These are phyloP conservation scores for Ambrosiella xylebori DNA, from an alignment of 2,329 filamentous ascomycete genomes.

Conservation along the genomic window DNA sequence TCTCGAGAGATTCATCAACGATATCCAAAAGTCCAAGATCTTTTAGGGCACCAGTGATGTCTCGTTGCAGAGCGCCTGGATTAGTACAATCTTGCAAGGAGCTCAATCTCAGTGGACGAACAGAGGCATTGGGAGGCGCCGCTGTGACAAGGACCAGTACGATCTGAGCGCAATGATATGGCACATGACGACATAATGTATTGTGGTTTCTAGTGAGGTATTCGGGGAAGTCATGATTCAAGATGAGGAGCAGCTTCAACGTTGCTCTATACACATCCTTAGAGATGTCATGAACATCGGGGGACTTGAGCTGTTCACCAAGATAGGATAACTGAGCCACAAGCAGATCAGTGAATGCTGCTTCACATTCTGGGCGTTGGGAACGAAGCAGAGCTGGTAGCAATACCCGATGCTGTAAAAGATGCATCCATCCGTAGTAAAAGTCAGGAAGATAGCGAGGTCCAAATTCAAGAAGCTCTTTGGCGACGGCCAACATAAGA, in stretches of 20 bases:
- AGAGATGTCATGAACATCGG: conserved; percentile 48
- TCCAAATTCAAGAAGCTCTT: conserved; percentile 52
- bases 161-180: conserved; percentile 69
- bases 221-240: conserved; percentile 90
- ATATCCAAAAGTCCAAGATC: conserved; percentile 39
- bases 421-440: conserved; percentile 64
- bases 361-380: conserved; percentile 31
- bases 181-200: conserved; percentile 63
- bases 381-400: conserved; percentile 53
- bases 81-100: conserved; percentile 41
- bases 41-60: conserved; percentile 39
- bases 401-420: conserved; percentile 74
- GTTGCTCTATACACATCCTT: conserved; percentile 76
- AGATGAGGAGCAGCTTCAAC: conserved; percentile 62
- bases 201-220: conserved; percentile 81
- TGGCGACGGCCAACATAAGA: conserved; percentile 22
- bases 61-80: conserved; percentile 51
- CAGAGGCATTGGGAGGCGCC: conserved; percentile 47
- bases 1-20: conserved; percentile 40
- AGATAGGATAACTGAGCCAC: conserved; percentile 56
- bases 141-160: conserved; percentile 78
- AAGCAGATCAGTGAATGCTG: conserved; percentile 64
- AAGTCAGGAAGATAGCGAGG: conserved; percentile 69
- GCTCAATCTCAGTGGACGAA: not conserved
- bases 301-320: conserved; percentile 60